phyloP scores from a whole-genome alignment of 2,329 filamentous ascomycete genomes.

The Gnomoniopsis sp. region DNA sequence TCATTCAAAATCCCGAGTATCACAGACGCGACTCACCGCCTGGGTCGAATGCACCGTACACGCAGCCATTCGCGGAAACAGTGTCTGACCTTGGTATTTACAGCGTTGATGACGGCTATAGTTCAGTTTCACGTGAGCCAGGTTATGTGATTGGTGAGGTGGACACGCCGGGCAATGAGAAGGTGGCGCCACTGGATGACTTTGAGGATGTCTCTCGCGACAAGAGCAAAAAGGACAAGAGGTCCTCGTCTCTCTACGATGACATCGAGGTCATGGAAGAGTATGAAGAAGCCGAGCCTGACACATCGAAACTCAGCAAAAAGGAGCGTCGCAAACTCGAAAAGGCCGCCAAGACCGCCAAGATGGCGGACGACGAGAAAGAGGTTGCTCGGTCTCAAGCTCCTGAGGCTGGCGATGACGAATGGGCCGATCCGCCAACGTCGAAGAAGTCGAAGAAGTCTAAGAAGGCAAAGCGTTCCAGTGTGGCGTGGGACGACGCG shows the following conservation, averaged over 20 bases:
- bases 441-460: constrained; percentile 30
- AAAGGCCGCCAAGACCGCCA: constrained; percentile 33
- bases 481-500: constrained; percentile 18
- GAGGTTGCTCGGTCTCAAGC: neutral
- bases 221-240: constrained; percentile 24
- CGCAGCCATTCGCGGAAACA: constrained; percentile 46
- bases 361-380: constrained; percentile 24
- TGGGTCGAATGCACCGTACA: constrained; percentile 52
- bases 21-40: constrained; percentile 62
- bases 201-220: constrained; percentile 22
- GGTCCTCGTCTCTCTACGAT: constrained; percentile 27
- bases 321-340: constrained; percentile 48
- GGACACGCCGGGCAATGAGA: constrained; percentile 38
- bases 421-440: constrained; percentile 26
- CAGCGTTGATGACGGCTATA: constrained; percentile 30
- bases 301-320: constrained; percentile 37
- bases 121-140: constrained; percentile 27
- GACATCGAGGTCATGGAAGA: constrained; percentile 21
- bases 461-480: constrained; percentile 21
- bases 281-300: constrained; percentile 13
- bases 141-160: constrained; percentile 48
- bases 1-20: constrained; percentile 63
- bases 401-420: constrained; percentile 18
- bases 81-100: constrained; percentile 37
- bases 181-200: constrained; percentile 22